These are phyloP conservation scores for Radiomyces spectabilis DNA, from an alignment of 192 early-diverging fungal genomes.

Conservation along the genomic window DNA sequence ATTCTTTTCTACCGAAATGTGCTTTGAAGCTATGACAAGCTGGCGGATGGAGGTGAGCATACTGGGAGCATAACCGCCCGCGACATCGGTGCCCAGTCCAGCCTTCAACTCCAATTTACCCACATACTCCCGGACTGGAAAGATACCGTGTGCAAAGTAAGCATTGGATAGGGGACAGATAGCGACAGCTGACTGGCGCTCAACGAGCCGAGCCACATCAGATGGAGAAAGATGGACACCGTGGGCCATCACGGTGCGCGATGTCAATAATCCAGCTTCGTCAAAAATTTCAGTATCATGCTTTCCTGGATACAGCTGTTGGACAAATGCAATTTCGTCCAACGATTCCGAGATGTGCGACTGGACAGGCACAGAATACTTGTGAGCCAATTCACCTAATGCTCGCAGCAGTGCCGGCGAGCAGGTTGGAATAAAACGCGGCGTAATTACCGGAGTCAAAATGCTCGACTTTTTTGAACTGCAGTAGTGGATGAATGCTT, in stretches of 20 bases:
- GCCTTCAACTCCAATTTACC: conserved; percentile 51
- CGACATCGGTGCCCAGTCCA: conserved; percentile 78
- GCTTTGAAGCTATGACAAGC: no score
- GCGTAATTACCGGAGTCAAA: conserved; percentile 67
- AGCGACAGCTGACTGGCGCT: conserved; percentile 49
- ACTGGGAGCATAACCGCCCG: conserved; percentile 68
- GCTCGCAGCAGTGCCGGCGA: conserved; percentile 48
- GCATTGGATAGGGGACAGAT: conserved; percentile 81
- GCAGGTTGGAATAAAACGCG: conserved; percentile 72
- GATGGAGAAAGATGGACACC: conserved; percentile 61
- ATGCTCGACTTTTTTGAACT: conserved; percentile 11
- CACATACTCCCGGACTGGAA: conserved; percentile 50
- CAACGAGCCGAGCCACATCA: conserved; percentile 49
- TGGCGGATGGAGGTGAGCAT: conserved; percentile 74
- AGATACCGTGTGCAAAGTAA: conserved; percentile 13
- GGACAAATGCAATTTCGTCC: conserved; percentile 56
- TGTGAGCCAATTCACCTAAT: conserved; percentile 52
- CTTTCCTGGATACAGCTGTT: conserved; percentile 46
- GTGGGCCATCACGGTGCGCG: conserved; percentile 71
- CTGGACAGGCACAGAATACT: conserved; percentile 61
- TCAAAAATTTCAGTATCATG: conserved; percentile 59
- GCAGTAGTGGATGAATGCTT: conserved; percentile 33
- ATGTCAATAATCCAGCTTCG: conserved; percentile 49
- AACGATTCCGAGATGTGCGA: conserved; percentile 67
- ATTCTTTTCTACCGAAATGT: conserved; percentile 21